These are phyloP conservation scores for Secale cereale DNA, from an alignment of 176 grass and related monocot species.

Conservation along the genomic window DNA sequence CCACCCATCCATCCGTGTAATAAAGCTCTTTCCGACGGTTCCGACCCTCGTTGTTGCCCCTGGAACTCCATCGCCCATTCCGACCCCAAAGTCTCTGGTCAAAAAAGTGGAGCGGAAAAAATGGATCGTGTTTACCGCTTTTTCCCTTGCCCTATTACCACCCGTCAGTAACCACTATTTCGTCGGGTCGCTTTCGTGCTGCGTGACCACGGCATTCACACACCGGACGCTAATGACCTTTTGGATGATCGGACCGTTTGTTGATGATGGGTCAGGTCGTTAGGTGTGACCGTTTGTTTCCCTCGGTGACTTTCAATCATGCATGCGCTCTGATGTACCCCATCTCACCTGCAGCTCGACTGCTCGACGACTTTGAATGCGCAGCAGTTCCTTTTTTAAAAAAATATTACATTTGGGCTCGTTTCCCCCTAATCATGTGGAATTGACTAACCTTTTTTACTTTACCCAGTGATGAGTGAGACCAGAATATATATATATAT, in stretches of 20 bases:
- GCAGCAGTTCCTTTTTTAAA: neutral
- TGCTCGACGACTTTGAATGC: neutral
- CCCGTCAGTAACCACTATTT: neutral
- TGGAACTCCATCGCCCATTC: neutral
- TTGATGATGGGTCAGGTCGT: neutral
- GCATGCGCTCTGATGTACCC: neutral
- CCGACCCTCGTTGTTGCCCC: neutral
- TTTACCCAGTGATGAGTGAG: neutral
- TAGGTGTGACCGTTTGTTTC: neutral
- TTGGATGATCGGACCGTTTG: neutral
- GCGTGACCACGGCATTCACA: neutral
- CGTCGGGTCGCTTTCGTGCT: constrained; percentile 26
- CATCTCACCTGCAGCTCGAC: neutral
- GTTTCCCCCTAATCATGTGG: neutral
- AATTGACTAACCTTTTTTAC: neutral
- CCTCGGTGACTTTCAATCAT: neutral
- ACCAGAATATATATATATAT: neutral
- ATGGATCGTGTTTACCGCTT: constrained; percentile 32
- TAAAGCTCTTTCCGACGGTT: constrained; percentile 8
- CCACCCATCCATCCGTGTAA: neutral
- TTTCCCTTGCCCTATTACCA: constrained; percentile 4
- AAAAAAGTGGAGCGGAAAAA: constrained; percentile 40
- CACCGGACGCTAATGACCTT: neutral
- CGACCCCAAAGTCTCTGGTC: constrained; percentile 4
- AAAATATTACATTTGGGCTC: neutral